Percentiles rank a stretch among this genome's conserved stretches.
Conservation (phyloP, 139 green algal species). For the Volvox reticuliferus region DNA sequence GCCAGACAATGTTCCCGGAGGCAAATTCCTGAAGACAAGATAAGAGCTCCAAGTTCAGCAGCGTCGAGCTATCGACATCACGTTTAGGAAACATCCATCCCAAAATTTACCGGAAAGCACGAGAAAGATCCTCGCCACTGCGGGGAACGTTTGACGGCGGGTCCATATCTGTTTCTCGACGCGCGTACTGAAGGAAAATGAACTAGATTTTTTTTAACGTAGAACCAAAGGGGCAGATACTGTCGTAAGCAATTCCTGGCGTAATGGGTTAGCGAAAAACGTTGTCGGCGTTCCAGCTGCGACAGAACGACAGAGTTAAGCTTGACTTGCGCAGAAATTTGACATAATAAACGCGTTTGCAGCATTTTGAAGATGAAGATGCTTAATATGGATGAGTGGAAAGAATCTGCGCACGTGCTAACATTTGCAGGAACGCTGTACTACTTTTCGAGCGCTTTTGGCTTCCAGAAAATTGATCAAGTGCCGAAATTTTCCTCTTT, state of each 20-base stretch:
- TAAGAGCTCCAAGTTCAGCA: neutral
- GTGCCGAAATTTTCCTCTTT: too few relatives aligned
- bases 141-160: neutral
- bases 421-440: neutral
- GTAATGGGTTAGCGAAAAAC: neutral
- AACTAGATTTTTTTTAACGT: neutral
- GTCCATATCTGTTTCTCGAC: neutral
- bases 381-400: neutral
- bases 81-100: neutral
- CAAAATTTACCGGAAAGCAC: conserved; percentile 21
- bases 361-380: neutral
- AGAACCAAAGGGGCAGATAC: neutral
- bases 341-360: neutral
- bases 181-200: neutral
- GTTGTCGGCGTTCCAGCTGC: neutral
- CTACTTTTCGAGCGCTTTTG: neutral
- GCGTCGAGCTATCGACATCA: neutral
- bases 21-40: conserved; percentile 14
- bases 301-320: neutral
- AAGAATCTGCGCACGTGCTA: conserved; percentile 1
- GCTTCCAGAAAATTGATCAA: neutral
- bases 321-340: neutral
- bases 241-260: neutral
- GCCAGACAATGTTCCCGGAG: conserved; percentile 20
- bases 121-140: conserved; percentile 23